Percentiles rank a stretch among this genome's conserved stretches.
Evolutionary conservation across 2,329 filamentous ascomycete species (phyloP).

Genomic region (Diaporthe batatas): DNA sequence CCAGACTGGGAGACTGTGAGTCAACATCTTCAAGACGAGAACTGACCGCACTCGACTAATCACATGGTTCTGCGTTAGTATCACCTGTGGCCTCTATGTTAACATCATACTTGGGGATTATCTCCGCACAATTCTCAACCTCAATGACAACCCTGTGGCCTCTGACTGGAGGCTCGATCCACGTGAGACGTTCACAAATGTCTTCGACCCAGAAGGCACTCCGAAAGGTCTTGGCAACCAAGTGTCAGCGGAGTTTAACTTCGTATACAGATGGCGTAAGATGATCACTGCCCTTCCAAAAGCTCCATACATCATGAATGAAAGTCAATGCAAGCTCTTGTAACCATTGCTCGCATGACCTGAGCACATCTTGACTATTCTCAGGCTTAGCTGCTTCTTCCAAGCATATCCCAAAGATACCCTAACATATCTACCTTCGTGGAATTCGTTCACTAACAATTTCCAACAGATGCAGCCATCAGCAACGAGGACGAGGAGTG

Average conservation of each 20-base stretch:
- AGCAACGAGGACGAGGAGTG: constrained; percentile 13
- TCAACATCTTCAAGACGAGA: neutral
- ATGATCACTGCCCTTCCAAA: fast-evolving
- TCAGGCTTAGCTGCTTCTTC: neutral
- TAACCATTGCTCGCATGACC: neutral
- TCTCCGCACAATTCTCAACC: neutral
- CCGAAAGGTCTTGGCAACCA: constrained; percentile 10
- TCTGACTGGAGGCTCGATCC: constrained; percentile 21
- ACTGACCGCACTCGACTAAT: neutral
- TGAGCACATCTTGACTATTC: neutral
- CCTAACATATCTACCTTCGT: too few relatives aligned
- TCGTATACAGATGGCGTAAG: constrained; percentile 18
- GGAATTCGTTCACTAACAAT: neutral
- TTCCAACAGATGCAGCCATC: neutral
- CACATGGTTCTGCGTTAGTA: neutral
- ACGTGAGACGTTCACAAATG: constrained; percentile 2
- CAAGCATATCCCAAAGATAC: neutral
- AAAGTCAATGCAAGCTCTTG: fast-evolving
- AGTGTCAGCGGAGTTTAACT: constrained; percentile 2
- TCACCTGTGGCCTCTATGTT: constrained; percentile 7
- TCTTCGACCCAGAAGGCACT: constrained; percentile 3
- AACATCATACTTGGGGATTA: constrained; percentile 13
- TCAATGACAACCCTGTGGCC: neutral
- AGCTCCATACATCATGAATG: fast-evolving
- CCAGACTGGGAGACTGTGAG: constrained; percentile 12